Base-by-base conservation (phyloP, 306 rosid genomes). In the Trifolium subterraneum region DNA sequence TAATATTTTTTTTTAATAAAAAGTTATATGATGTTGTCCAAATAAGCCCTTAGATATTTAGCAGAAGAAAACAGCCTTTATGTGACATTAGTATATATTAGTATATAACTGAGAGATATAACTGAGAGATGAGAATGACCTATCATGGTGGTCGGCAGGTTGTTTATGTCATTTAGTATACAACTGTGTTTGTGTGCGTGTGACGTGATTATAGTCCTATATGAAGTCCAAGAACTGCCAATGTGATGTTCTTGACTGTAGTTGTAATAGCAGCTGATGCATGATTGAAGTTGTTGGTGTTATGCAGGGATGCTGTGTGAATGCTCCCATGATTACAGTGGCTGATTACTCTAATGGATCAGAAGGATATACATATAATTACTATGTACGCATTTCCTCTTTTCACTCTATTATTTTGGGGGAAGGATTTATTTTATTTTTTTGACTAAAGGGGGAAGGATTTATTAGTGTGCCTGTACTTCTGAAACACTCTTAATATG, bases 271-370 rank as follows among this genome's bases (percentile, higher is more conserved):
- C 2, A 52, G 31, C 27, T 70, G 50, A 73, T 64, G 20, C 61
- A 47, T 44, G 50, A 79, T 55, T 19, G 68, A 65, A 79, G 47
- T 48, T 70, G 25, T 76, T 82, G 64, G 45, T 79, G 39, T 78
- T 70, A 61, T 83, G 84, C 87, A 95, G 99, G 99, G 99, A 68
- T 90, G 88, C 78, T 95, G 98, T 70, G 99, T 95, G 69, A 95
- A 95, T 73, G 99, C 99, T 61, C 98, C 99, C 48, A 95, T 95
- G 99, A 90, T 95, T 70, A 95, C 99, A 8, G 99, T 95, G 20
- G 99, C 98, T 33, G 99, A 95, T 79, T 95, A 95, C 82, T 95
- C 99, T 10, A 92, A 87, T 51, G 98, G 98, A 80, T 95, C 96
- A 0, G 92, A 90, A 85, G 98, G 96, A 79, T 95, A 95, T 71